A percentile compares a stretch with the other conserved stretches of the same genome.
Evolutionary conservation across 441 rosid genomes (phyloP).

Genomic region (Pelargonium cotyledonis): DNA sequence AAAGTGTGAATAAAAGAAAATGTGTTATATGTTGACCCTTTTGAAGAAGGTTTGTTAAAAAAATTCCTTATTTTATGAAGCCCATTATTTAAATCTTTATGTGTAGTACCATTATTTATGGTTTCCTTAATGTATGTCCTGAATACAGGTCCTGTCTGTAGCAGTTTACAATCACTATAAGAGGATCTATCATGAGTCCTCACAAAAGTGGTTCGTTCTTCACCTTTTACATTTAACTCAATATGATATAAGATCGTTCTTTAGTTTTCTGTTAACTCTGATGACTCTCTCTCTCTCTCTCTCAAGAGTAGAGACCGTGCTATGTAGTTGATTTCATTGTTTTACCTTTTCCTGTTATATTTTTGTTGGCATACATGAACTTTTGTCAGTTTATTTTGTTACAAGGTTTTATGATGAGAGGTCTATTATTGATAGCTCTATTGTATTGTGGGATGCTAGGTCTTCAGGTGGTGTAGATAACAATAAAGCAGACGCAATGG

Average conservation of each 20-base stretch:
- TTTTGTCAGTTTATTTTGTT: too few relatives aligned
- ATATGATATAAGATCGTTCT: conserved; percentile 2
- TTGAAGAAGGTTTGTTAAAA: too few relatives aligned
- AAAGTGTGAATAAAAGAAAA: too few relatives aligned
- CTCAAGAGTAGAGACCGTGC: too few relatives aligned
- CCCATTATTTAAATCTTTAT: too few relatives aligned
- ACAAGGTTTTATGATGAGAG: not conserved
- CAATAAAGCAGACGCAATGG: conserved; percentile 26
- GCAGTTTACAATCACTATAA: conserved; percentile 95
- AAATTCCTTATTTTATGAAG: too few relatives aligned
- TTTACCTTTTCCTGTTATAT: too few relatives aligned
- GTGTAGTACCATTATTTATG: not conserved
- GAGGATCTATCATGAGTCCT: conserved; percentile 51
- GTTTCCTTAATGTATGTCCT: conserved; percentile 2
- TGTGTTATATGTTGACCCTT: too few relatives aligned
- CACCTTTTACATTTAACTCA: conserved; percentile 10
- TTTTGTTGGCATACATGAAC: too few relatives aligned
- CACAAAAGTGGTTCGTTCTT: conserved; percentile 64
- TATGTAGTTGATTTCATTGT: too few relatives aligned
- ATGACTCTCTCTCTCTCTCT: too few relatives aligned
- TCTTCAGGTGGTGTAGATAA: conserved; percentile 53
- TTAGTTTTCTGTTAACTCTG: not conserved
- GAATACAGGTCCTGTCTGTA: conserved; percentile 74
- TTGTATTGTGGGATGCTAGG: conserved; percentile 52
- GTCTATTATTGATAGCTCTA: not conserved